Percentiles rank a stretch among this genome's conserved stretches.
Evolutionary conservation across 2,329 filamentous ascomycete species (phyloP).

Genomic region (Scedosporium dehoogii): DNA sequence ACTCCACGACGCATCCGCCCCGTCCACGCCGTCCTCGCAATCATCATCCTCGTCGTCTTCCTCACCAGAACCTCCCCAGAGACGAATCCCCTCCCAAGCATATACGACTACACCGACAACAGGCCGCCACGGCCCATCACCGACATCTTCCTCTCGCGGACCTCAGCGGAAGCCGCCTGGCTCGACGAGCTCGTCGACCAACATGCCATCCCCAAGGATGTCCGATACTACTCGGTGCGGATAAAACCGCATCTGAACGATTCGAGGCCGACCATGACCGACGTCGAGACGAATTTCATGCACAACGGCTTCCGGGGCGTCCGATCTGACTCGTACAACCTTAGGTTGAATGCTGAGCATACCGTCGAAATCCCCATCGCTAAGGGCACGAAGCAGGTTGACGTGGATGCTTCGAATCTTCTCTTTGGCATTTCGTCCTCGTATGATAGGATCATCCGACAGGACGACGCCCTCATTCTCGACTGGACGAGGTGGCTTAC

Average conservation of each 20-base stretch:
- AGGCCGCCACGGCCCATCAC: constrained; percentile 18
- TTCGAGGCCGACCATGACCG: constrained; percentile 16
- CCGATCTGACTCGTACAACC: constrained; percentile 14
- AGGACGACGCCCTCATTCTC: constrained; percentile 27
- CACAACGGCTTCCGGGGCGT: constrained; percentile 19
- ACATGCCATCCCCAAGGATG: constrained; percentile 17
- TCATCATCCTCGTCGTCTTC: constrained; percentile 11
- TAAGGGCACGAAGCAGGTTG: constrained; percentile 18
- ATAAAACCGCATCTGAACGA: constrained; percentile 5
- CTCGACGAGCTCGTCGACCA: constrained; percentile 22
- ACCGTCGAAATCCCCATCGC: constrained; percentile 23
- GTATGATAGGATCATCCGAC: constrained; percentile 26
- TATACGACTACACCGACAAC: constrained; percentile 9
- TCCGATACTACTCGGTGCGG: constrained; percentile 6
- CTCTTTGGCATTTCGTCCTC: constrained; percentile 22
- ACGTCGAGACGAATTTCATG: constrained; percentile 21
- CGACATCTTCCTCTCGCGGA: constrained; percentile 21
- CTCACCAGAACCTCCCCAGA: constrained; percentile 8
- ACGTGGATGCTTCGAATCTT: constrained; percentile 26
- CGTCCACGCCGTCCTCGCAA: constrained; percentile 9
- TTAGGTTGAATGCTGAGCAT: constrained; percentile 18
- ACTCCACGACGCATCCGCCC: constrained; percentile 10
- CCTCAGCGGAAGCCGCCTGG: constrained; percentile 22
- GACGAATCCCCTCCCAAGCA: constrained; percentile 4
- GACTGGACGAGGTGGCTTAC: constrained; percentile 38